Conservation (phyloP, 1,139 yeast species). For the Magnusiomyces suaveolens region DNA sequence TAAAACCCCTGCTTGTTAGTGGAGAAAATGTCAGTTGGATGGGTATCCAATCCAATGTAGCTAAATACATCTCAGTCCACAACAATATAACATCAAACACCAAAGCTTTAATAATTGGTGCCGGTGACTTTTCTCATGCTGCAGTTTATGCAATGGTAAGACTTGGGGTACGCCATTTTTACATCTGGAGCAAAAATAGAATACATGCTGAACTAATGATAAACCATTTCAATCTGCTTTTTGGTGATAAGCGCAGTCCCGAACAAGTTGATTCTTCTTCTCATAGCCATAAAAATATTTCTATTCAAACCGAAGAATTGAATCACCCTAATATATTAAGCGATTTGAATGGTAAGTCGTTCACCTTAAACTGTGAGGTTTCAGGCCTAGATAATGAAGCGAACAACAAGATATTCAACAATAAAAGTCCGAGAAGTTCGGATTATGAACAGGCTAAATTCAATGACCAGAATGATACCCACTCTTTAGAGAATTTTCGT, state of each 20-base stretch:
- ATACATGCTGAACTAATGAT: conserved; percentile 47
- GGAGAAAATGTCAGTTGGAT: conserved; percentile 91
- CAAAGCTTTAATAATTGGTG: conserved; percentile 56
- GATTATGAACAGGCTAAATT: too few relatives aligned
- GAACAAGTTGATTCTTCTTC: background rate
- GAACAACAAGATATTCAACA: too few relatives aligned
- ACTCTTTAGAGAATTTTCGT: background rate
- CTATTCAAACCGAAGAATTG: background rate
- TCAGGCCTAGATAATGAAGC: background rate
- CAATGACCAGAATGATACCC: too few relatives aligned
- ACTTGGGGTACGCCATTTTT: conserved; percentile 63
- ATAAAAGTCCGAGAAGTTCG: background rate
- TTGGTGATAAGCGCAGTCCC: conserved; percentile 10
- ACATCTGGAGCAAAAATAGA: conserved; percentile 61
- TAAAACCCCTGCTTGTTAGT: conserved; percentile 28
- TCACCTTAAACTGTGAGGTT: background rate
- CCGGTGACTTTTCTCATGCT: conserved; percentile 87
- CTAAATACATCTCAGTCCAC: conserved; percentile 12
- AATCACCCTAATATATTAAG: background rate
- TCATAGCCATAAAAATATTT: background rate
- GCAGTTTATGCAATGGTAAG: conserved; percentile 69
- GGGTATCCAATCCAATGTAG: conserved; percentile 46
- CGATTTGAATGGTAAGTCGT: background rate
- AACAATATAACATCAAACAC: conserved; percentile 15
- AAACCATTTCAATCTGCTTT: conserved; percentile 11